Percentiles rank a stretch among this genome's conserved stretches.
These are phyloP conservation scores for Metschnikowia reukaufii DNA, from an alignment of 805 yeast species.

Conservation along the genomic window DNA sequence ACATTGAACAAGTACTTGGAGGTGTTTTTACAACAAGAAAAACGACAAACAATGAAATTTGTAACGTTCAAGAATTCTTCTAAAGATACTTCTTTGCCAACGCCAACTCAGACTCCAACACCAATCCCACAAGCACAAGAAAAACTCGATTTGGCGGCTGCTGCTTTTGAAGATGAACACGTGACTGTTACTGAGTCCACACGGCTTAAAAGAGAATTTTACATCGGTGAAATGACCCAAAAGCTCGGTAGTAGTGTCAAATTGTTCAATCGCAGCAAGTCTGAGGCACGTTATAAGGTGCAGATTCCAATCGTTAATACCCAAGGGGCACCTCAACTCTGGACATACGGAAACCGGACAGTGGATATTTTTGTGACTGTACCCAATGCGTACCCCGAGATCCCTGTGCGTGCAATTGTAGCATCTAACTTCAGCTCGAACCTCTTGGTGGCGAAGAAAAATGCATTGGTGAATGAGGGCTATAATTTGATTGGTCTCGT, in stretches of 20 bases:
- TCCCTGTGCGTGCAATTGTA: conserved; percentile 22
- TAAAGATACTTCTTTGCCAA: conserved; percentile 1
- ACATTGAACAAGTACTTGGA: conserved; percentile 63
- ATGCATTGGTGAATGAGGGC: conserved; percentile 15
- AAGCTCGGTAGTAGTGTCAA: conserved; percentile 28
- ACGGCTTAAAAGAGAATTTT: conserved; percentile 10
- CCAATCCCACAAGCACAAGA: conserved; percentile 1
- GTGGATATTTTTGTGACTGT: conserved; percentile 35
- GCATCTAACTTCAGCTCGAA: conserved; percentile 34
- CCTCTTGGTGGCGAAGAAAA: conserved; percentile 26
- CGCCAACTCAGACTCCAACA: conserved; percentile 3
- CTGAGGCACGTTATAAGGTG: conserved; percentile 33
- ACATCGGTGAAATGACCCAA: conserved; percentile 27
- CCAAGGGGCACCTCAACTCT: conserved; percentile 27
- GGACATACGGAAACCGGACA: conserved; percentile 24
- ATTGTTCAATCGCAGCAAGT: conserved; percentile 27
- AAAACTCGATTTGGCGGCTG: conserved; percentile 9
- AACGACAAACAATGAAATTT: conserved; percentile 60
- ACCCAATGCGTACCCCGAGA: conserved; percentile 36
- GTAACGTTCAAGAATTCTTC: conserved; percentile 35
- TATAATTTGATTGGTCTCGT: conserved; percentile 20
- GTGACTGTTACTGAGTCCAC: conserved; percentile 7
- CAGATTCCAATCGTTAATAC: conserved; percentile 27
- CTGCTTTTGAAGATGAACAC: conserved; percentile 4
- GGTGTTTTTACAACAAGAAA: conserved; percentile 55